phyloP scores from a whole-genome alignment of 176 grass and related monocot genomes.

The Areca catechu region DNA sequence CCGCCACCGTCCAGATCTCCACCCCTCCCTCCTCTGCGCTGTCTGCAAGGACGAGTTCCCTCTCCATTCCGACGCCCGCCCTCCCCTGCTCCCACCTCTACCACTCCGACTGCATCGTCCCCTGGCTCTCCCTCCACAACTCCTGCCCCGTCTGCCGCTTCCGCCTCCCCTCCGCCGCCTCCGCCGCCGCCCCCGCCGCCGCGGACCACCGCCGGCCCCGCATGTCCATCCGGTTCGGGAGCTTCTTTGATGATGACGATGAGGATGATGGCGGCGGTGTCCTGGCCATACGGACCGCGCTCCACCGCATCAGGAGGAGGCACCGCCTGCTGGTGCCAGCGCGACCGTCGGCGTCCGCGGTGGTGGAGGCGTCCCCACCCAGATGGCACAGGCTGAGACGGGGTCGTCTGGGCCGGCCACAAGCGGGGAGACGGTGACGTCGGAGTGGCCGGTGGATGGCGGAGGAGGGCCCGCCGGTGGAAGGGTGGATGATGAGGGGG shows the following conservation, averaged over 20 bases:
- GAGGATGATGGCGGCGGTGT: background rate
- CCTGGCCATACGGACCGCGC: slow-evolving; percentile 3
- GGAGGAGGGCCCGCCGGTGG: slow-evolving; percentile 6
- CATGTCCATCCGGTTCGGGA: slow-evolving; percentile 26
- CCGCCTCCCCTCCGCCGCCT: slow-evolving; percentile 25
- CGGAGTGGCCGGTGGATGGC: slow-evolving; percentile 37
- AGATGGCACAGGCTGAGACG: slow-evolving; percentile 45
- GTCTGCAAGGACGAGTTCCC: slow-evolving; percentile 80
- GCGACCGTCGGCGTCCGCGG: background rate
- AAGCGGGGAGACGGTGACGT: slow-evolving; percentile 58
- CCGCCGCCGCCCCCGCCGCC: too few relatives aligned
- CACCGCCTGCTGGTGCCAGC: background rate
- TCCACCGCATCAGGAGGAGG: slow-evolving; percentile 26
- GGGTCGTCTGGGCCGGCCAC: slow-evolving; percentile 31
- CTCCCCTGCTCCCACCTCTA: slow-evolving; percentile 83
- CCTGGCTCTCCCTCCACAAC: slow-evolving; percentile 73
- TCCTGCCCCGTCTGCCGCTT: slow-evolving; percentile 88
- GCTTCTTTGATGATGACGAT: slow-evolving; percentile 17
- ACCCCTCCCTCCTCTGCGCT: slow-evolving; percentile 34
- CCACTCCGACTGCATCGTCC: slow-evolving; percentile 71
- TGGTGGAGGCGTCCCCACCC: slow-evolving; percentile 32
- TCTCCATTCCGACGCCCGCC: slow-evolving; percentile 26
- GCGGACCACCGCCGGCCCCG: slow-evolving; percentile 14
- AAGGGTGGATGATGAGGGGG: slow-evolving; percentile 30
- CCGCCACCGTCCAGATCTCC: slow-evolving; percentile 53